Evolutionary conservation across 2,329 filamentous ascomycete species (phyloP), one percentile per base, ranked within the genome.

Genomic region (Parasarocladium wereldwijsianum): DNA sequence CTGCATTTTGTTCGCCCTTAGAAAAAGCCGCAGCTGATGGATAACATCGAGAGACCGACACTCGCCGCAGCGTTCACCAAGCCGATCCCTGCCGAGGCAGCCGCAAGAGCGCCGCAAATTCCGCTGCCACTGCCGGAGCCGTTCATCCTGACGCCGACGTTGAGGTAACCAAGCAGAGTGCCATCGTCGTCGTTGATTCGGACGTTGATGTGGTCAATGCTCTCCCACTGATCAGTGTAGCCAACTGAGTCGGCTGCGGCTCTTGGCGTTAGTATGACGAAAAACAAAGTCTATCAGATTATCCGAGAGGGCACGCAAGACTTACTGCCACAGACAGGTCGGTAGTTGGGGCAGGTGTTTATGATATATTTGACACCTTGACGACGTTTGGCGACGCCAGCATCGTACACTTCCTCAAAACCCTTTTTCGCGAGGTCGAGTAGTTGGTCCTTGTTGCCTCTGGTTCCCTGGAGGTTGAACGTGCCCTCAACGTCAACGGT

Each of bases 391-490:
- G 24, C 24, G 10, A 26, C 13, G 24, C 24, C 24, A 9, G 10
- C 13, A 14, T 26, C 13, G 24, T 11, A 26, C 10, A 26, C 10
- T 9, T 26, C 24, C 24, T 26, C 10, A 11, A 26, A 12, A 14
- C n/a, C 24, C 24, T 26, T 26, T 14, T 26, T 26, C n/a, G 24
- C 24, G 24, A 26, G 24, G 24, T 26, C 24, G 24, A 26, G 24
- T 9, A 26, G 24, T 14, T 26, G 24, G 10, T 11, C 24, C 13
- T 26, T 26, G 24, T 14, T 26, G 13, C 24, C 24, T 9, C 24
- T 11, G 24, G 12, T 14, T 9, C 24, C 24, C 4, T 9, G n/a
- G 24, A 14, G n/a, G 13, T 26, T 26, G 24, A 26, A 26, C n/a
- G 24, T 12, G 13, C 24, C 24, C 24, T 26, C 24, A 14, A 26